Evolutionary conservation across 192 early-diverging fungal genomes (phyloP).

Genomic region (Podila horticola): DNA sequence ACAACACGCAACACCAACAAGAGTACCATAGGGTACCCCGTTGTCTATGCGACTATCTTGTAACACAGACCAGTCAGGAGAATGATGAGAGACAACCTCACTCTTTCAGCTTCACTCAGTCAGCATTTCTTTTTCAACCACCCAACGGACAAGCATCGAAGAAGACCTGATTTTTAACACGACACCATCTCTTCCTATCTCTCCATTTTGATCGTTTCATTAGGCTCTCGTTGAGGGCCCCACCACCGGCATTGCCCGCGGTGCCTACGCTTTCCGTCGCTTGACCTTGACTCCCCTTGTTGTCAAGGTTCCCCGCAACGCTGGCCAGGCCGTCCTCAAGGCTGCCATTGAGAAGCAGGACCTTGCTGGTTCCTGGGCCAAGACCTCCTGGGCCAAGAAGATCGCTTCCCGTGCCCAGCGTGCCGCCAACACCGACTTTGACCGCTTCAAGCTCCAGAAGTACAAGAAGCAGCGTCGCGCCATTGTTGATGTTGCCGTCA

Average conservation of each 20-base stretch:
- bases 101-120: too few species aligned
- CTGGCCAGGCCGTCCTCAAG: constrained; percentile 79
- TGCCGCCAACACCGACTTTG: constrained; percentile 89
- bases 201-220: background rate
- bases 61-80: too few species aligned
- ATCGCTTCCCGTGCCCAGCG: constrained; percentile 82
- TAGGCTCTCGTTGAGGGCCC: constrained; percentile 97
- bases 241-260: constrained; percentile 92
- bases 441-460: constrained; percentile 97
- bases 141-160: background rate
- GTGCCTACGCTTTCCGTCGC: constrained; percentile 90
- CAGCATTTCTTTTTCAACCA: too few species aligned
- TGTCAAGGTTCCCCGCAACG: constrained; percentile 80
- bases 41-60: too few species aligned
- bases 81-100: too few species aligned
- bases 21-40: too few species aligned
- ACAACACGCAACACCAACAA: too few species aligned
- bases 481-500: constrained; percentile 6
- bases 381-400: constrained; percentile 98
- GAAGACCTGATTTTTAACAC: background rate
- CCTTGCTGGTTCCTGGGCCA: constrained; percentile 80
- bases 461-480: constrained; percentile 75
- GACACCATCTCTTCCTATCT: background rate
- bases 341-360: constrained; percentile 89
- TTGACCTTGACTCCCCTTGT: constrained; percentile 90